Evolutionary conservation across 1,284 basidiomycete species (phyloP).

Genomic region (Apiotrichum montevideense): DNA sequence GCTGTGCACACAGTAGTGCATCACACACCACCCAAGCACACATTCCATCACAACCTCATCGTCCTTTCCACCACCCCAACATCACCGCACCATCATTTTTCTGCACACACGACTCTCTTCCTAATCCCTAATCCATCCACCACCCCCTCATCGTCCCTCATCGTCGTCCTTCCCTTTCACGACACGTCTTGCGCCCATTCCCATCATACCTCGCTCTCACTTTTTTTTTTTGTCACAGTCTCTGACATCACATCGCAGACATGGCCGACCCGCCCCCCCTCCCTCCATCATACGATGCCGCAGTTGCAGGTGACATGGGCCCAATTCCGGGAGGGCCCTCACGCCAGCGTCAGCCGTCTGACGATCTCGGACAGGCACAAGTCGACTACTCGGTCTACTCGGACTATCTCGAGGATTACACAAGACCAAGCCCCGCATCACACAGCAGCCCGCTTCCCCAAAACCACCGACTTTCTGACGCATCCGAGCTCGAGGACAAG

Average conservation of each 20-base stretch:
- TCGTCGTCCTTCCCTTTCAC: too few relatives aligned
- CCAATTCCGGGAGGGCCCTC: neutral
- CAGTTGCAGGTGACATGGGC: neutral
- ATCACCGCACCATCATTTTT: too few relatives aligned
- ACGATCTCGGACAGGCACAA: neutral
- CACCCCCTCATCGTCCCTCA: too few relatives aligned
- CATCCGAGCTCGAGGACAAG: constrained; percentile 1
- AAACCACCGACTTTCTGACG: neutral
- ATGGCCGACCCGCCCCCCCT: constrained; percentile 1
- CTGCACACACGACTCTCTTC: too few relatives aligned
- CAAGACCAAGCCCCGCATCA: neutral
- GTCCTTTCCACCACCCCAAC: too few relatives aligned
- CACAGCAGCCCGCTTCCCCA: neutral
- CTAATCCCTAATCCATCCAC: too few relatives aligned
- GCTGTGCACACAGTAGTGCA: too few relatives aligned
- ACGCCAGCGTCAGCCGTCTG: neutral
- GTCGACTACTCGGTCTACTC: neutral
- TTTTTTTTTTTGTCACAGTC: neutral
- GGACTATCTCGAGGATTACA: constrained; percentile 2
- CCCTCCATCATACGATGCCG: constrained; percentile 14
- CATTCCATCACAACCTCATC: too few relatives aligned
- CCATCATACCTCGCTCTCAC: neutral
- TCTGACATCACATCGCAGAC: constrained; percentile 5
- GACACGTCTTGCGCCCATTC: neutral
- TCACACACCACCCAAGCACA: too few relatives aligned